Evolutionary conservation across 169 alveolate species (phyloP).

Genomic region (Eimeria necatrix): DNA sequence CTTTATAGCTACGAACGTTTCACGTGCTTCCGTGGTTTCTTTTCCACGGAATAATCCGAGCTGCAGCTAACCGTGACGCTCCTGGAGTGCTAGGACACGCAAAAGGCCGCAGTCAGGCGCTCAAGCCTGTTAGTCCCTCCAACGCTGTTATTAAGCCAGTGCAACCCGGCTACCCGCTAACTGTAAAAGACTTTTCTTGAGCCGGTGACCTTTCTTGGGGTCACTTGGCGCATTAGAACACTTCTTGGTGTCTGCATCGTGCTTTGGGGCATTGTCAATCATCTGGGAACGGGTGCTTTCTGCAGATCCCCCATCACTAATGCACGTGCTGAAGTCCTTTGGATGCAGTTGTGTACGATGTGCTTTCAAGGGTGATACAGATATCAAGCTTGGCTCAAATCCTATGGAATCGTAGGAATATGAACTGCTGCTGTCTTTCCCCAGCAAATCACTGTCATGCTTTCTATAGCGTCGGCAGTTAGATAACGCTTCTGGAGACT

Average conservation of each 20-base stretch:
- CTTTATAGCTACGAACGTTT: background rate
- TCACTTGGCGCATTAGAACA: background rate
- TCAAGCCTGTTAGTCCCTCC: background rate
- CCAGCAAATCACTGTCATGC: no score
- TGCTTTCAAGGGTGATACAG: background rate
- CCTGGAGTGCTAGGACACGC: background rate
- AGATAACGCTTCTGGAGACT: no score
- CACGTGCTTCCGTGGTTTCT: background rate
- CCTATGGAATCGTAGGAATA: background rate
- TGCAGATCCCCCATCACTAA: constrained; percentile 23
- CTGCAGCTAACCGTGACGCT: background rate
- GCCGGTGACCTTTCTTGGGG: constrained; percentile 1
- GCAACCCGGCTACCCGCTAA: constrained; percentile 60
- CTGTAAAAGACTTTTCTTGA: background rate
- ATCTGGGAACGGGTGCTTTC: background rate
- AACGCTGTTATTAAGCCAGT: background rate
- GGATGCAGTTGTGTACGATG: background rate
- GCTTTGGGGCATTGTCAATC: background rate
- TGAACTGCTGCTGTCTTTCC: no score
- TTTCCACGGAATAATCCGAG: background rate
- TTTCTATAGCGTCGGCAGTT: no score
- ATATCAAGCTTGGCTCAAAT: background rate
- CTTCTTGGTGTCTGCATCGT: background rate
- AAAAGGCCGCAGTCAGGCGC: background rate
- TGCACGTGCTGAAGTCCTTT: background rate